Percentiles rank a stretch among this genome's conserved stretches.
These are phyloP conservation scores for Remersonia thermophila DNA, from an alignment of 2,329 filamentous ascomycete genomes.

Conservation along the genomic window DNA sequence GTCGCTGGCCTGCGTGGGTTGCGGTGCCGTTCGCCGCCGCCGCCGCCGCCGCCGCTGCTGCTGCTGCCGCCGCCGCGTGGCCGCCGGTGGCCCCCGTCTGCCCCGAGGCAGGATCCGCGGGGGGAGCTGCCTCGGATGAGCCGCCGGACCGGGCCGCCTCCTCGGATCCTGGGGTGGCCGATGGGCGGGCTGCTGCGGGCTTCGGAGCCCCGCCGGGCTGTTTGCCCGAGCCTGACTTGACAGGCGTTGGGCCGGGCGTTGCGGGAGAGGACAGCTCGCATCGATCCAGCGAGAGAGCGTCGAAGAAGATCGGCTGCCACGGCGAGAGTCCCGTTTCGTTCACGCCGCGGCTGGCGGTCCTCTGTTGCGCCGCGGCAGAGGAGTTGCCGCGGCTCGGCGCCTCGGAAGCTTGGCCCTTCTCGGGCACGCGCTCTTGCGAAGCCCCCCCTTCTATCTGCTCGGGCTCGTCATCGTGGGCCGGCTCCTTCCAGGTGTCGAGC, in stretches of 20 bases:
- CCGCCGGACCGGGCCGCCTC: slow-evolving; percentile 6
- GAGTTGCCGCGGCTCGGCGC: slow-evolving; percentile 1
- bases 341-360: not conserved
- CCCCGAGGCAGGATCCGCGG: slow-evolving; percentile 1
- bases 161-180: slow-evolving; percentile 2
- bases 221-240: slow-evolving; percentile 9
- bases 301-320: slow-evolving; percentile 17
- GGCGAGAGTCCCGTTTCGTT: slow-evolving; percentile 17
- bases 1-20: slow-evolving; percentile 6
- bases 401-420: slow-evolving; percentile 13
- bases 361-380: slow-evolving; percentile 2
- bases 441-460: slow-evolving; percentile 17
- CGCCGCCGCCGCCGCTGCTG: slow-evolving; percentile 1
- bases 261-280: slow-evolving; percentile 19
- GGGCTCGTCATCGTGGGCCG: slow-evolving; percentile 45
- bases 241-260: slow-evolving; percentile 15
- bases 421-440: slow-evolving; percentile 20
- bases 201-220: slow-evolving; percentile 4
- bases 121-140: slow-evolving; percentile 6
- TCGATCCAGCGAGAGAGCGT: slow-evolving; percentile 10
- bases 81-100: slow-evolving; percentile 5
- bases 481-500: slow-evolving; percentile 84
- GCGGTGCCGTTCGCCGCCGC: slow-evolving; percentile 4
- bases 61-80: slow-evolving; percentile 1
- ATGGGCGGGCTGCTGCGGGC: slow-evolving; percentile 4